A percentile compares a stretch with the other conserved stretches of the same genome.
These are phyloP conservation scores for Athelia psychrophila DNA, from an alignment of 1,284 basidiomycete genomes.

Conservation along the genomic window DNA sequence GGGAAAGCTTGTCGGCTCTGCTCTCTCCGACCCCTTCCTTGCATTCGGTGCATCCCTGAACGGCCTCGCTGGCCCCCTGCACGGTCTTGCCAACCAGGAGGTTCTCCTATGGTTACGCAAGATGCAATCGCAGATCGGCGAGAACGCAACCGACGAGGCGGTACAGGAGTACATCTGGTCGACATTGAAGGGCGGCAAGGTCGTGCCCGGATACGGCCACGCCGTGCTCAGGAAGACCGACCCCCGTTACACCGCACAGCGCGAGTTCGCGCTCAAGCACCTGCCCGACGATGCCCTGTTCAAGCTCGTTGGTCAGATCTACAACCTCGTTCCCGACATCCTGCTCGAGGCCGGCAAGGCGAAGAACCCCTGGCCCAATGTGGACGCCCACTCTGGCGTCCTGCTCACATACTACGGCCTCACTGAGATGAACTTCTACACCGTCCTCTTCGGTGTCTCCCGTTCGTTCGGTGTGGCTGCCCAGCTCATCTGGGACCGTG, in stretches of 20 bases:
- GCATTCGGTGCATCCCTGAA: constrained; percentile 92
- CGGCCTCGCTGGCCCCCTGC: constrained; percentile 95
- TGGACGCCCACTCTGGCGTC: constrained; percentile 96
- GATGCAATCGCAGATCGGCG: constrained; percentile 86
- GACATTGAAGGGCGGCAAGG: constrained; percentile 87
- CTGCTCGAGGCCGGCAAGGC: constrained; percentile 94
- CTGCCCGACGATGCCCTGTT: constrained; percentile 86
- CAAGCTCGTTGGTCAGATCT: constrained; percentile 91
- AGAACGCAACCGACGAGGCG: constrained; percentile 78
- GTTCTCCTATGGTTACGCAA: constrained; percentile 87
- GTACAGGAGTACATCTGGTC: constrained; percentile 94
- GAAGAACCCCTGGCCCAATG: constrained; percentile 94
- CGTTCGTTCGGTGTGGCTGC: constrained; percentile 89
- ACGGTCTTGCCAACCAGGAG: constrained; percentile 97
- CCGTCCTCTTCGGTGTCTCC: constrained; percentile 95
- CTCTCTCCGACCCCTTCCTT: constrained; percentile 97
- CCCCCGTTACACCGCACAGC: constrained; percentile 95
- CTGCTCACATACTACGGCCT: constrained; percentile 90
- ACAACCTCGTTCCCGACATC: constrained; percentile 91
- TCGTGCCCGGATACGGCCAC: constrained; percentile 95
- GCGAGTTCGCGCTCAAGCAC: constrained; percentile 92
- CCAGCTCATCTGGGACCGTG: constrained; percentile 94
- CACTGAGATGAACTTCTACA: constrained; percentile 91
- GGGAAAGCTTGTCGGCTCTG: constrained; percentile 95
- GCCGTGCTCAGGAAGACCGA: constrained; percentile 97